Percentiles rank a stretch among this genome's conserved stretches.
Evolutionary conservation across 306 rosid species (phyloP).

Genomic region (Cicer chorassanicum): DNA sequence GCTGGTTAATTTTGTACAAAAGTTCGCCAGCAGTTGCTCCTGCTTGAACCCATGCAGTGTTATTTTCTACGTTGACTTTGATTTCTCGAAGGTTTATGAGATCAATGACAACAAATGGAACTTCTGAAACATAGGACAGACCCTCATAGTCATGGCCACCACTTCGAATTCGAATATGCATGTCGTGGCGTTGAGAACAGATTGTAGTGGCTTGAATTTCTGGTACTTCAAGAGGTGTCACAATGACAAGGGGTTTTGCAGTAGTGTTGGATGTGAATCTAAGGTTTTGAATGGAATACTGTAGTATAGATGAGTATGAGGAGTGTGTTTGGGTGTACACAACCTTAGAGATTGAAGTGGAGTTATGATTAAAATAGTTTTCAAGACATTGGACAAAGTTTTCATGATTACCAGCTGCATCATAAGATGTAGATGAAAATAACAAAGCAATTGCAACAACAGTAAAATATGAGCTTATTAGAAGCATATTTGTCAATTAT

Average conservation of each 20-base stretch:
- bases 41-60: constrained; percentile 46
- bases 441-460: constrained; percentile 34
- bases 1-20: constrained; percentile 29
- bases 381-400: constrained; percentile 35
- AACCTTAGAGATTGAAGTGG: constrained; percentile 55
- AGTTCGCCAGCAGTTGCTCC: constrained; percentile 48
- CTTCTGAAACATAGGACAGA: constrained; percentile 27
- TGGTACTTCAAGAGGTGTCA: constrained; percentile 46
- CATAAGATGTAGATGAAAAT: constrained; percentile 40
- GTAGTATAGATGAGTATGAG: constrained; percentile 50
- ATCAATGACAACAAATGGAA: constrained; percentile 60
- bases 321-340: constrained; percentile 58
- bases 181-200: constrained; percentile 55
- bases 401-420: constrained; percentile 44
- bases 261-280: constrained; percentile 53
- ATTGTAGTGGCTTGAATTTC: constrained; percentile 52
- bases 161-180: constrained; percentile 62
- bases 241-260: constrained; percentile 39
- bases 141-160: constrained; percentile 65
- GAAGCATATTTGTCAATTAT: not conserved
- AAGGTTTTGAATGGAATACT: constrained; percentile 46
- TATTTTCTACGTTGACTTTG: constrained; percentile 45
- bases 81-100: constrained; percentile 59
- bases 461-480: not conserved
- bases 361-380: constrained; percentile 43